Percentiles rank a stretch among this genome's conserved stretches.
Conservation (phyloP, 23 red algal genomes). For the Agarophyton chilense region DNA sequence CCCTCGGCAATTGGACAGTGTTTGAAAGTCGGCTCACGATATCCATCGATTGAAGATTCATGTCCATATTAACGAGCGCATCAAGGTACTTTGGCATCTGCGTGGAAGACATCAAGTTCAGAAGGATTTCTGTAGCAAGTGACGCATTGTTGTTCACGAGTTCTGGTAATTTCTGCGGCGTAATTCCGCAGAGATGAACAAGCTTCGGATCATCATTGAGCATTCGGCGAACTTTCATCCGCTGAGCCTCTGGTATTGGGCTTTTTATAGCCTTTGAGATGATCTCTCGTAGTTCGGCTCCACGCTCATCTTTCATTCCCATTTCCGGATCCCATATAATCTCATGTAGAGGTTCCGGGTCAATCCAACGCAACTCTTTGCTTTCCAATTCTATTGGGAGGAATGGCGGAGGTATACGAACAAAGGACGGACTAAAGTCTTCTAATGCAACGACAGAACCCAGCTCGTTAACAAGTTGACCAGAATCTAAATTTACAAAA, state of each 20-base stretch:
- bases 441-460: constrained; percentile 41
- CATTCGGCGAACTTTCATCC: constrained; percentile 38
- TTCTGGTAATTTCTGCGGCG: constrained; percentile 84
- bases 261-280: constrained; percentile 73
- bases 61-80: constrained; percentile 85
- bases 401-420: constrained; percentile 81
- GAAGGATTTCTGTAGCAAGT: constrained; percentile 81
- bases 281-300: constrained; percentile 72
- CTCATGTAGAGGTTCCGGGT: constrained; percentile 82
- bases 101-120: constrained; percentile 65
- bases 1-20: constrained; percentile 79
- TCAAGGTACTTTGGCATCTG: constrained; percentile 80
- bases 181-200: constrained; percentile 79
- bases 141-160: constrained; percentile 87
- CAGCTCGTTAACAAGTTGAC: constrained; percentile 40
- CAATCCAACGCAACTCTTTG: constrained; percentile 80
- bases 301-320: constrained; percentile 60
- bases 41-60: constrained; percentile 90
- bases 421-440: constrained; percentile 72
- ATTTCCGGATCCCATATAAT: constrained; percentile 84
- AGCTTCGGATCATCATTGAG: constrained; percentile 74
- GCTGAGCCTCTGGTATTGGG: constrained; percentile 63
- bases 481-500: constrained; percentile 2
- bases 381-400: constrained; percentile 62
- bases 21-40: constrained; percentile 81